These are phyloP conservation scores for Fusarium sp. DNA, from an alignment of 2,329 filamentous ascomycete genomes.

Conservation along the genomic window DNA sequence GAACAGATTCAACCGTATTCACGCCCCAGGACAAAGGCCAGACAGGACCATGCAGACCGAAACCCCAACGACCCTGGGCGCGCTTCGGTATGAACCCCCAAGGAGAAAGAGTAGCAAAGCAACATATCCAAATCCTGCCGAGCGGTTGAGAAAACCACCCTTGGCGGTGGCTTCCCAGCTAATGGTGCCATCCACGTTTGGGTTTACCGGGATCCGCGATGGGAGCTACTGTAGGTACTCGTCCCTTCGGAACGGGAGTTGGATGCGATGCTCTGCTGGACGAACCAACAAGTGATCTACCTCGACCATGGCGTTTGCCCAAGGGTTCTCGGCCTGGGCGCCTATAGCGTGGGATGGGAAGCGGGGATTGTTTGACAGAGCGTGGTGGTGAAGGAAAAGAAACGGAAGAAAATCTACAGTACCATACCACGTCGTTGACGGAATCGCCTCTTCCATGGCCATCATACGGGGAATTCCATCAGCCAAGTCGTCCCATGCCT, in stretches of 20 bases:
- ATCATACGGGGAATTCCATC: slow-evolving; percentile 30
- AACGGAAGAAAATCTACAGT: not conserved
- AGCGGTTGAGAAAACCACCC: not conserved
- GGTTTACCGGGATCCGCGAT: slow-evolving; percentile 6
- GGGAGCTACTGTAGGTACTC: slow-evolving; percentile 27
- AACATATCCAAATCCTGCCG: not conserved
- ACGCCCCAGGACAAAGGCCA: not conserved
- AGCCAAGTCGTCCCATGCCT: slow-evolving; percentile 36
- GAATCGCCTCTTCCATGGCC: slow-evolving; percentile 27
- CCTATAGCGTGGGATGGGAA: slow-evolving; percentile 1
- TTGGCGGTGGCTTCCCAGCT: not conserved
- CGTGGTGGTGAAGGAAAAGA: not conserved
- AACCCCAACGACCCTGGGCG: not conserved
- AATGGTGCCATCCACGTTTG: not conserved
- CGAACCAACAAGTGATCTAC: slow-evolving; percentile 23
- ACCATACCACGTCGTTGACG: not conserved
- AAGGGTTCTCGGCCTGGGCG: slow-evolving; percentile 17
- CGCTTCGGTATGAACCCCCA: not conserved
- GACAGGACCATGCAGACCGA: not conserved
- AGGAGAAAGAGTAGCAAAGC: not conserved
- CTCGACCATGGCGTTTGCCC: slow-evolving; percentile 12
- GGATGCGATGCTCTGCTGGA: slow-evolving; percentile 14
- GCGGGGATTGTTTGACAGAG: slow-evolving; percentile 20
- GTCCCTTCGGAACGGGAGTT: slow-evolving; percentile 5
- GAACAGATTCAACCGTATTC: not conserved